Percentiles rank a stretch among this genome's conserved stretches.
phyloP scores from a whole-genome alignment of 2,329 filamentous ascomycete genomes.

The Tetracladium maxilliforme region DNA sequence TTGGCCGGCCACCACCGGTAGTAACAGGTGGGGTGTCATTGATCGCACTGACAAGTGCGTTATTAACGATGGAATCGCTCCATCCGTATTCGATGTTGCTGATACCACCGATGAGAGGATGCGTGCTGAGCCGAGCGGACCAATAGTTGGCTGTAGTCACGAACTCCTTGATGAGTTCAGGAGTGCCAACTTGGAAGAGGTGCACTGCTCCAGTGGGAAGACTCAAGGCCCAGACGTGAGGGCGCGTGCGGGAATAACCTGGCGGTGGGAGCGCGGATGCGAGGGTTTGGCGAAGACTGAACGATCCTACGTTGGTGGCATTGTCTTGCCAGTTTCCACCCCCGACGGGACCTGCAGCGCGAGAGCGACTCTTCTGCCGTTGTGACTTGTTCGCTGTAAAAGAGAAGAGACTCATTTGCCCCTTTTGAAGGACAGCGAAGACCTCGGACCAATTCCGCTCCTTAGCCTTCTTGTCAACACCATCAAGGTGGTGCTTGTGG shows the following conservation, averaged over 20 bases:
- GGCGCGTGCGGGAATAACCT: constrained; percentile 80
- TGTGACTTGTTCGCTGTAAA: constrained; percentile 73
- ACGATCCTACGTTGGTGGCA: constrained; percentile 76
- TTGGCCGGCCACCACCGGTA: no score
- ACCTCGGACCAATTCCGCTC: constrained; percentile 91
- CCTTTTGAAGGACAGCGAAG: constrained; percentile 92
- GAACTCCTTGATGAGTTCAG: constrained; percentile 89
- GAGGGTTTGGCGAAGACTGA: constrained; percentile 79
- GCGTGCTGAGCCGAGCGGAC: constrained; percentile 87
- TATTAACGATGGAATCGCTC: constrained; percentile 68
- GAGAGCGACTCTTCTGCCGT: constrained; percentile 47
- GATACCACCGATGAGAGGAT: constrained; percentile 81
- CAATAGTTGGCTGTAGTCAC: constrained; percentile 94
- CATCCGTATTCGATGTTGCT: constrained; percentile 97
- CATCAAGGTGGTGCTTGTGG: constrained; percentile 91
- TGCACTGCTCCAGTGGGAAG: constrained; percentile 88
- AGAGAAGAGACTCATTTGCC: constrained; percentile 85
- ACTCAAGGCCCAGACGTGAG: constrained; percentile 88
- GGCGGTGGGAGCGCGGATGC: constrained; percentile 81
- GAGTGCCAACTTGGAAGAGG: constrained; percentile 93
- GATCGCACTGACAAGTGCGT: constrained; percentile 27
- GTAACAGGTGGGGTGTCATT: no score
- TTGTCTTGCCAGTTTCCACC: constrained; percentile 98
- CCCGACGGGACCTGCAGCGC: constrained; percentile 53
- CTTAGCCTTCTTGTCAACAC: constrained; percentile 80